Percentiles rank a stretch among this genome's conserved stretches.
Conservation (phyloP, 2,329 filamentous ascomycete species). For the Penicillium sp. region DNA sequence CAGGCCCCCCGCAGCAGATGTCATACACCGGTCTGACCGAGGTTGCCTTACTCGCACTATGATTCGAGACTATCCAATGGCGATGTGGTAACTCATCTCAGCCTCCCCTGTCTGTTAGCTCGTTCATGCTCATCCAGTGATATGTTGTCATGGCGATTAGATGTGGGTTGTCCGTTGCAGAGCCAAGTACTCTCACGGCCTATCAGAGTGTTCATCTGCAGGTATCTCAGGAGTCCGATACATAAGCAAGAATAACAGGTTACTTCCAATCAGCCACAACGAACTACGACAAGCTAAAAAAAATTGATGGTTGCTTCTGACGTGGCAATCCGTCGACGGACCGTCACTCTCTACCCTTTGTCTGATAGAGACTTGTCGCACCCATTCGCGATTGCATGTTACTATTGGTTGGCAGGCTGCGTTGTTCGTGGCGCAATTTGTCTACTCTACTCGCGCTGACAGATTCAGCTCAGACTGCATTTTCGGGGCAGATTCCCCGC, state of each 20-base stretch:
- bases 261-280: slow-evolving; percentile 13
- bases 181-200: slow-evolving; percentile 8
- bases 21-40: background rate
- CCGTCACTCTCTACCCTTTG: slow-evolving; percentile 8
- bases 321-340: slow-evolving; percentile 32
- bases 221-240: slow-evolving; percentile 17
- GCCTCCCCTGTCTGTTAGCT: slow-evolving; percentile 5
- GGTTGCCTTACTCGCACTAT: background rate
- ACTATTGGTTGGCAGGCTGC: slow-evolving; percentile 6
- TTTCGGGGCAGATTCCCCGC: background rate
- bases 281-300: slow-evolving; percentile 10
- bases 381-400: slow-evolving; percentile 1
- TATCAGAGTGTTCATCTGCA: slow-evolving; percentile 14
- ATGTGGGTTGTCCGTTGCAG: slow-evolving; percentile 10
- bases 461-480: slow-evolving; percentile 14
- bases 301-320: slow-evolving; percentile 29
- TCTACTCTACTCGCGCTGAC: background rate
- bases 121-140: slow-evolving; percentile 9
- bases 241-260: slow-evolving; percentile 18
- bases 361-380: slow-evolving; percentile 15
- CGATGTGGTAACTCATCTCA: background rate
- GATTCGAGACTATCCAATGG: slow-evolving; percentile 17
- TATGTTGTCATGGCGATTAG: slow-evolving; percentile 7
- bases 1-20: background rate
- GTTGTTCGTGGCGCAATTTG: background rate